A percentile compares a stretch with the other conserved stretches of the same genome.
These are phyloP conservation scores for Pochonia chlamydosporia DNA, from an alignment of 2,329 filamentous ascomycete genomes.

Conservation along the genomic window DNA sequence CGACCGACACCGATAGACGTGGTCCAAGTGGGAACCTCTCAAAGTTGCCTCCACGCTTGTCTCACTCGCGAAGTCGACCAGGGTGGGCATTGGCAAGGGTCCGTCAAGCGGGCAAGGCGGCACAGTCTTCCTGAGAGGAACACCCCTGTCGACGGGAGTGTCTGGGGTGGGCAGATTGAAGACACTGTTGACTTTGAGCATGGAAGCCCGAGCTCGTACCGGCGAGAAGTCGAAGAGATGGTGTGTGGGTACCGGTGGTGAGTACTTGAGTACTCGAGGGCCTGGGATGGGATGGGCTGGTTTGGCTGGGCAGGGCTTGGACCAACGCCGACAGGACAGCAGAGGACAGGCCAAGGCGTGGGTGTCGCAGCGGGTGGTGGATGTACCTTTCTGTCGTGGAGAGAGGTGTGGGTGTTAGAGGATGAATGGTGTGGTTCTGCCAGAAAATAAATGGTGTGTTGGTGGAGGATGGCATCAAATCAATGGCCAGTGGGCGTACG, in stretches of 20 bases:
- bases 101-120: conserved; percentile 11
- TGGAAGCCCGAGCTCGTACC: conserved; percentile 10
- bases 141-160: conserved; percentile 8
- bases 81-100: conserved; percentile 14
- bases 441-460: conserved; percentile 1
- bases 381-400: neutral
- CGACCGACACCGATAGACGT: conserved; percentile 11
- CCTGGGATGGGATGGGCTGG: too few relatives aligned
- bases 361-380: neutral
- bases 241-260: conserved; percentile 5
- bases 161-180: conserved; percentile 11
- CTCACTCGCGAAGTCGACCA: conserved; percentile 43
- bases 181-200: conserved; percentile 5
- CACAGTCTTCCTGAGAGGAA: conserved; percentile 5
- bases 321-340: conserved; percentile 3
- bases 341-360: too few relatives aligned
- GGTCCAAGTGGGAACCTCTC: conserved; percentile 14
- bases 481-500: conserved; percentile 1
- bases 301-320: conserved; percentile 6
- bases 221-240: conserved; percentile 4
- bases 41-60: conserved; percentile 33
- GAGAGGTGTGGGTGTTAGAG: neutral
- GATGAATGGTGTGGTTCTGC: neutral
- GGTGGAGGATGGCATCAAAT: neutral
- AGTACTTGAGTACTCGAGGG: neutral